Conservation (phyloP, 2,329 filamentous ascomycete genomes). For the Hortaea werneckii region DNA sequence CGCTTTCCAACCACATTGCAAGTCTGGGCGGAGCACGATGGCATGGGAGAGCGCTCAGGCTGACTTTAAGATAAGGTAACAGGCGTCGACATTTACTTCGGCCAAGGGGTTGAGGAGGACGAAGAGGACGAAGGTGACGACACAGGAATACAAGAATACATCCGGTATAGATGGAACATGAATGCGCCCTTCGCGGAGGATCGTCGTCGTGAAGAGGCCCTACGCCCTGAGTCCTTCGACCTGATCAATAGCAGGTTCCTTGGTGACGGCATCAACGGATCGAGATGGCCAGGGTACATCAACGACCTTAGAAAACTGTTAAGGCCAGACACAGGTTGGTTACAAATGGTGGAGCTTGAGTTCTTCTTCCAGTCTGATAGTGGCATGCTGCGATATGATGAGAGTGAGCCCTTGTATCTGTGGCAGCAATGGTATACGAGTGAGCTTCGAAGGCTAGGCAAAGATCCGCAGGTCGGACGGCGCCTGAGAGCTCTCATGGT, state of each 20-base stretch:
- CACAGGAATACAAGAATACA: constrained; percentile 15
- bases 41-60: background rate
- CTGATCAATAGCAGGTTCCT: constrained; percentile 71
- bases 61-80: constrained; percentile 13
- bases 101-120: constrained; percentile 12
- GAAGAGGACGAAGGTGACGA: constrained; percentile 13
- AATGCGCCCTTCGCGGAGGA: constrained; percentile 21
- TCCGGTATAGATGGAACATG: constrained; percentile 25
- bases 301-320: constrained; percentile 63
- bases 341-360: constrained; percentile 81
- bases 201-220: constrained; percentile 6
- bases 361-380: constrained; percentile 79
- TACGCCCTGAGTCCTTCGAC: constrained; percentile 54
- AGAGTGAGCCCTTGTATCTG: constrained; percentile 10
- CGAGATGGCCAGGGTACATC: constrained; percentile 67
- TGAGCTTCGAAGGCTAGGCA: constrained; percentile 10
- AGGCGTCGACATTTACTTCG: constrained; percentile 25
- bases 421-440: constrained; percentile 18
- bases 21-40: background rate
- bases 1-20: background rate
- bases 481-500: constrained; percentile 10
- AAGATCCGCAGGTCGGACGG: constrained; percentile 14
- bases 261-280: constrained; percentile 58
- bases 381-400: constrained; percentile 39
- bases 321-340: constrained; percentile 63